phyloP scores from a whole-genome alignment of 345 rosid genomes.

The Citrus inodora region DNA sequence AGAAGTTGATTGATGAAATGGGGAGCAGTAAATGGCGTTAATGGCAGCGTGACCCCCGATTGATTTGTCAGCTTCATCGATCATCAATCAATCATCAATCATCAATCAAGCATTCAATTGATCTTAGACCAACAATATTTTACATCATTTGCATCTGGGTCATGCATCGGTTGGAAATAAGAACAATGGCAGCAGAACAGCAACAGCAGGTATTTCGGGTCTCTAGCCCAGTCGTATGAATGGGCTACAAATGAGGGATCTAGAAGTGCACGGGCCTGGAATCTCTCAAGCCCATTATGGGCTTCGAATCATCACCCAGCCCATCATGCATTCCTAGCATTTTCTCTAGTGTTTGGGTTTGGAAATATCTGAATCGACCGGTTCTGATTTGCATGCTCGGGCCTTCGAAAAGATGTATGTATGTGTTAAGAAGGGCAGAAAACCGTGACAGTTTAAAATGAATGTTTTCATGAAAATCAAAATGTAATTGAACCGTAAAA shows the following conservation, averaged over 20 bases:
- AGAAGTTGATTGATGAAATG: slow-evolving; percentile 19
- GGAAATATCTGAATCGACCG: no score
- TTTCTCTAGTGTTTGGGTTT: no score
- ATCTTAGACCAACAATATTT: no score
- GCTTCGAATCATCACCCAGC: no score
- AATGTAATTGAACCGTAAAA: not conserved
- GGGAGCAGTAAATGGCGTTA: not conserved
- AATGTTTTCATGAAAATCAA: rapidly evolving
- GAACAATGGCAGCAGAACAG: not conserved
- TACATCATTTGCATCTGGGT: no score
- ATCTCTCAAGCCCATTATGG: no score
- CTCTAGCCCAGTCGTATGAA: not conserved
- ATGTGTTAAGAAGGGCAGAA: no score
- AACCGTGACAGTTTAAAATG: no score
- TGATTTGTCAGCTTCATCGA: not conserved
- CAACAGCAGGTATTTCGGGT: not conserved
- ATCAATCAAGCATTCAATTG: not conserved
- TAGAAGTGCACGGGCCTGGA: not conserved
- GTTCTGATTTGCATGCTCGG: no score
- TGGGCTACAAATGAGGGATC: not conserved
- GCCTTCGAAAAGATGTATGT: no score
- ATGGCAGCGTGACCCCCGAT: not conserved
- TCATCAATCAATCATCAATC: slow-evolving; percentile 9
- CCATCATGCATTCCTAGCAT: no score
- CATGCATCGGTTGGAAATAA: no score